Conservation (phyloP, 176 grass and related monocot species). For the Dactylis glomerata region DNA sequence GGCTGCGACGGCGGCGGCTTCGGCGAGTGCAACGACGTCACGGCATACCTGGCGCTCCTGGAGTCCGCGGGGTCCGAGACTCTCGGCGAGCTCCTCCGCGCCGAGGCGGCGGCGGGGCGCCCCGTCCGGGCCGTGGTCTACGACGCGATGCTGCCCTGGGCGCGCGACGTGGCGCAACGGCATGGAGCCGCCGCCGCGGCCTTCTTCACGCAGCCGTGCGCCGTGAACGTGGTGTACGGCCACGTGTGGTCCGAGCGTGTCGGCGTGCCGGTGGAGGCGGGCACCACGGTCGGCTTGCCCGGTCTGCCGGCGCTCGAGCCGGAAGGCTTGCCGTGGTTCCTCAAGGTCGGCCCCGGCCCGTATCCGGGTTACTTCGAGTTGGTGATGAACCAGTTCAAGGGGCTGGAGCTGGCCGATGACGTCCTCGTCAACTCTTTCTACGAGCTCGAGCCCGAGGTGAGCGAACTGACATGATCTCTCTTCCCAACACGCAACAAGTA, state of each 20-base stretch:
- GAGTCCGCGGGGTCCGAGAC: slow-evolving; percentile 47
- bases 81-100: slow-evolving; percentile 41
- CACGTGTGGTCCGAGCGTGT: slow-evolving; percentile 39
- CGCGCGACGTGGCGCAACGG: slow-evolving; percentile 19
- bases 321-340: slow-evolving; percentile 46
- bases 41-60: slow-evolving; percentile 45
- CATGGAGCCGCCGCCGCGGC: slow-evolving; percentile 30
- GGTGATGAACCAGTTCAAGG: slow-evolving; percentile 54
- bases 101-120: slow-evolving; percentile 30
- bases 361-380: slow-evolving; percentile 43
- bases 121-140: slow-evolving; percentile 54
- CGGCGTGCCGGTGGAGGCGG: slow-evolving; percentile 27
- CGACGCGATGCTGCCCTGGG: slow-evolving; percentile 75
- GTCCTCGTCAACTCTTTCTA: slow-evolving; percentile 77
- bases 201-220: slow-evolving; percentile 79
- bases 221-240: slow-evolving; percentile 47
- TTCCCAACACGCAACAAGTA: too few species aligned
- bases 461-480: neutral
- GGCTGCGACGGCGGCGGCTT: slow-evolving; percentile 52
- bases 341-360: slow-evolving; percentile 24
- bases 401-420: slow-evolving; percentile 45
- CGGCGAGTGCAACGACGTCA: slow-evolving; percentile 23
- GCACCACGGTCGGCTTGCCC: neutral
- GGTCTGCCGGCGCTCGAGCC: slow-evolving; percentile 41
- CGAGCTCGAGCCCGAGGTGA: slow-evolving; percentile 70